Evolutionary conservation across 2,329 filamentous ascomycete species (phyloP).

Genomic region (Epichloe sibirici): DNA sequence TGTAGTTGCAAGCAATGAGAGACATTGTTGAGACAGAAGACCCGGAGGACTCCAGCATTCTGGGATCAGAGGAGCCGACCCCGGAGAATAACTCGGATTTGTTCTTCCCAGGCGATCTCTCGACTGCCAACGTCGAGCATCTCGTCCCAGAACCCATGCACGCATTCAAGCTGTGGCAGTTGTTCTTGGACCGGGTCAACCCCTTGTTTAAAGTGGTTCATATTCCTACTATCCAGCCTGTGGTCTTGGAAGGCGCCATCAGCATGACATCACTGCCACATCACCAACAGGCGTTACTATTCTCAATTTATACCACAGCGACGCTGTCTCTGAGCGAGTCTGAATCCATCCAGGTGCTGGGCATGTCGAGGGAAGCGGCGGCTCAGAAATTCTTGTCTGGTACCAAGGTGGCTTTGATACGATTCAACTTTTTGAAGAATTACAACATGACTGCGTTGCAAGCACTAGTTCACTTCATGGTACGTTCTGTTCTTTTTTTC

Average conservation of each 20-base stretch:
- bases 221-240: conserved; percentile 54
- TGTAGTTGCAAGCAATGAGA: conserved; percentile 44
- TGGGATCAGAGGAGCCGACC: conserved; percentile 36
- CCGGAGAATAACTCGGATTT: conserved; percentile 42
- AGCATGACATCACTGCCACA: conserved; percentile 42
- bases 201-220: conserved; percentile 63
- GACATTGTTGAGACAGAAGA: conserved; percentile 41
- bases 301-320: conserved; percentile 53
- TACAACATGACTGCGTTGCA: conserved; percentile 48
- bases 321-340: conserved; percentile 40
- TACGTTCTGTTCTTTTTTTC: conserved; percentile 16
- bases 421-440: conserved; percentile 44
- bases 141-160: conserved; percentile 54
- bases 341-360: conserved; percentile 43
- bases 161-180: conserved; percentile 61
- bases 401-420: conserved; percentile 36
- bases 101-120: conserved; percentile 30
- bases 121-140: conserved; percentile 28
- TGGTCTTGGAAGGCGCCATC: conserved; percentile 49
- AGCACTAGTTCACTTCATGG: conserved; percentile 45
- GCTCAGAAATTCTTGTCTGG: conserved; percentile 39
- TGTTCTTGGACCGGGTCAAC: conserved; percentile 62
- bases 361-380: conserved; percentile 35
- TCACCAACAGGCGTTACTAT: conserved; percentile 49
- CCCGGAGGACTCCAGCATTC: conserved; percentile 33